These are phyloP conservation scores for Lasiodiplodia gonubiensis DNA, from an alignment of 2,329 filamentous ascomycete genomes.

Conservation along the genomic window DNA sequence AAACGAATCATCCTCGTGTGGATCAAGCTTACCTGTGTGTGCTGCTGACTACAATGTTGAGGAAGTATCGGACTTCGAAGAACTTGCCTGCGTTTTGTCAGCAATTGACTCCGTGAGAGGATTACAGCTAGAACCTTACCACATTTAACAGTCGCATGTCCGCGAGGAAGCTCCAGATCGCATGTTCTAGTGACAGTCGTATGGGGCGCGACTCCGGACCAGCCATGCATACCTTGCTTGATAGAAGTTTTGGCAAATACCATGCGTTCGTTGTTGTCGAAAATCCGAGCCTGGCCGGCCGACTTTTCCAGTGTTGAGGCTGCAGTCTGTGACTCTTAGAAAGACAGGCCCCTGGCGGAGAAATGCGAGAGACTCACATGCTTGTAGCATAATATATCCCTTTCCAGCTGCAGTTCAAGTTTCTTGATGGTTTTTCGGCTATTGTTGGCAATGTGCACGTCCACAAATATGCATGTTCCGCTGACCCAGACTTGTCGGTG, in stretches of 20 bases:
- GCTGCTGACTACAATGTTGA: slow-evolving; percentile 56
- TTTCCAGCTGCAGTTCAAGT: slow-evolving; percentile 59
- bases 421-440: slow-evolving; percentile 57
- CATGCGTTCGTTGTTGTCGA: slow-evolving; percentile 57
- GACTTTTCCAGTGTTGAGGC: slow-evolving; percentile 57
- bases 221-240: slow-evolving; percentile 52
- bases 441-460: slow-evolving; percentile 59
- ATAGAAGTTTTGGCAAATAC: slow-evolving; percentile 52
- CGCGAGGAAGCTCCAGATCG: slow-evolving; percentile 57
- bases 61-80: slow-evolving; percentile 62
- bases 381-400: slow-evolving; percentile 58
- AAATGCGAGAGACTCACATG: slow-evolving; percentile 47
- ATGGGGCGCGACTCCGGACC: slow-evolving; percentile 55
- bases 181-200: slow-evolving; percentile 56
- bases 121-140: slow-evolving; percentile 41
- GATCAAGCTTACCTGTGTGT: slow-evolving; percentile 46
- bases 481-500: slow-evolving; percentile 66
- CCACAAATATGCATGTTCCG: slow-evolving; percentile 60
- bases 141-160: slow-evolving; percentile 58
- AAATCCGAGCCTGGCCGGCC: slow-evolving; percentile 58
- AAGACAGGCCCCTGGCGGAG: background rate
- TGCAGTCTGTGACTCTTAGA: slow-evolving; percentile 43
- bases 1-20: background rate
- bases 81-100: slow-evolving; percentile 52
- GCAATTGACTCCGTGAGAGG: background rate